phyloP scores from a whole-genome alignment of 495 filamentous ascomycete species.

The Penicillium lividum region DNA sequence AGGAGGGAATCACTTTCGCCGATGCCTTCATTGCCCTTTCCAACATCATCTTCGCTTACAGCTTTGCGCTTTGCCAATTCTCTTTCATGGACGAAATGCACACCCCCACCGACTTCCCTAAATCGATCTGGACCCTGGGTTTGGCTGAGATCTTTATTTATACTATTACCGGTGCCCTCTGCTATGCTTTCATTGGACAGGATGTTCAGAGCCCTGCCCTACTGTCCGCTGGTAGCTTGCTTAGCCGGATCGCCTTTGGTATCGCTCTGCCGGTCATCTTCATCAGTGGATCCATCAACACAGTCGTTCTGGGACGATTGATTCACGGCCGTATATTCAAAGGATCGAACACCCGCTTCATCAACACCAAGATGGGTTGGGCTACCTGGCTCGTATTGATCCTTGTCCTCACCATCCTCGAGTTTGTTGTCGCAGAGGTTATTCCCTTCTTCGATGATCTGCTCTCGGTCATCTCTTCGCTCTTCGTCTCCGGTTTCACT shows the following conservation, averaged over 20 bases:
- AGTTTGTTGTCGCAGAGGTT: slow-evolving; percentile 63
- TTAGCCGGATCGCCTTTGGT: slow-evolving; percentile 69
- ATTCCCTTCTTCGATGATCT: slow-evolving; percentile 66
- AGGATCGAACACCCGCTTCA: slow-evolving; percentile 45
- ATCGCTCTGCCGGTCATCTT: slow-evolving; percentile 34
- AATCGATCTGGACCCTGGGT: not conserved
- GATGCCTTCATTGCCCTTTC: not conserved
- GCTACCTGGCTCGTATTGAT: slow-evolving; percentile 55
- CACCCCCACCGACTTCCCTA: not conserved
- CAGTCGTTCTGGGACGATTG: slow-evolving; percentile 55
- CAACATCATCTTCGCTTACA: not conserved
- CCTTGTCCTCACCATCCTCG: slow-evolving; percentile 51
- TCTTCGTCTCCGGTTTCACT: slow-evolving; percentile 18
- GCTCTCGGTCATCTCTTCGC: slow-evolving; percentile 53
- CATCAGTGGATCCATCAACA: slow-evolving; percentile 61
- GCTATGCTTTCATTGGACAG: not conserved
- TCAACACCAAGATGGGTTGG: slow-evolving; percentile 37
- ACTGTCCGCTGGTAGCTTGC: slow-evolving; percentile 51
- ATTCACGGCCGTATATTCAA: slow-evolving; percentile 56
- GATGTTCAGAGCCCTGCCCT: slow-evolving; percentile 25
- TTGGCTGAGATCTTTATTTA: not conserved
- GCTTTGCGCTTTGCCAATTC: not conserved
- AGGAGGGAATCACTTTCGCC: not conserved
- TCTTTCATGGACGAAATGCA: not conserved
- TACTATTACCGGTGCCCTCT: not conserved